Conservation (phyloP, 108 stramenopile genomes). For the Cyclotella baltica region DNA sequence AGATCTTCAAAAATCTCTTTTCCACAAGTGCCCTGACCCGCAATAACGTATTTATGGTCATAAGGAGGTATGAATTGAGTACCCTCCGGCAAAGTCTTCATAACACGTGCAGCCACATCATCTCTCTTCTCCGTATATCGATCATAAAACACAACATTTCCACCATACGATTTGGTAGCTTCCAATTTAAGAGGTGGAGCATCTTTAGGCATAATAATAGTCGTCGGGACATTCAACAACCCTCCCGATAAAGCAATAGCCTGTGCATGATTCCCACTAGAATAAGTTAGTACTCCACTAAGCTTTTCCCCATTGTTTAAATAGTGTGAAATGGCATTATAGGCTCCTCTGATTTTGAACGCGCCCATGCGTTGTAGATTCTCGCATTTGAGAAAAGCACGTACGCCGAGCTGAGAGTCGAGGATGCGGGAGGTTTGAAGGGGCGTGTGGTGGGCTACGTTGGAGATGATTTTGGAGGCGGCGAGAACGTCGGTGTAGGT, state of each 20-base stretch:
- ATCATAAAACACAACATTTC: slow-evolving; percentile 48
- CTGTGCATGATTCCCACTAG: slow-evolving; percentile 57
- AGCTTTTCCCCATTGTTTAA: slow-evolving; percentile 15
- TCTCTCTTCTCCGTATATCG: slow-evolving; percentile 50
- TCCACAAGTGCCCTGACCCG: slow-evolving; percentile 51
- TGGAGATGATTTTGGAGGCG: slow-evolving; percentile 31
- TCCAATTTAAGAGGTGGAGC: slow-evolving; percentile 45
- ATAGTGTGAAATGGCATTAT: slow-evolving; percentile 38
- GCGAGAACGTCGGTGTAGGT: slow-evolving; percentile 44
- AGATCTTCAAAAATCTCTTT: slow-evolving; percentile 49
- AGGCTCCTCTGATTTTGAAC: slow-evolving; percentile 53
- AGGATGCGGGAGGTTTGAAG: slow-evolving; percentile 47
- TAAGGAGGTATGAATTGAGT: slow-evolving; percentile 52
- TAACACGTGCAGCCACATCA: slow-evolving; percentile 37
- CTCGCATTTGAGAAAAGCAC: slow-evolving; percentile 45
- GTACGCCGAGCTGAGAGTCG: slow-evolving; percentile 38
- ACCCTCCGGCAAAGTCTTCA: slow-evolving; percentile 28
- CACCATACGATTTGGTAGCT: slow-evolving; percentile 50
- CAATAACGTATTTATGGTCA: slow-evolving; percentile 55
- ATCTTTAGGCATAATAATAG: slow-evolving; percentile 58
- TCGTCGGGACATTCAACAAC: slow-evolving; percentile 35
- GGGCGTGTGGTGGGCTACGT: slow-evolving; percentile 43
- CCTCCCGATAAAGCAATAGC: slow-evolving; percentile 53
- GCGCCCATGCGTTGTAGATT: slow-evolving; percentile 56
- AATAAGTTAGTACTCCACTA: slow-evolving; percentile 47